Base-by-base conservation (phyloP, 108 stramenopile genomes). In the Schizochytrium sp. region DNA sequence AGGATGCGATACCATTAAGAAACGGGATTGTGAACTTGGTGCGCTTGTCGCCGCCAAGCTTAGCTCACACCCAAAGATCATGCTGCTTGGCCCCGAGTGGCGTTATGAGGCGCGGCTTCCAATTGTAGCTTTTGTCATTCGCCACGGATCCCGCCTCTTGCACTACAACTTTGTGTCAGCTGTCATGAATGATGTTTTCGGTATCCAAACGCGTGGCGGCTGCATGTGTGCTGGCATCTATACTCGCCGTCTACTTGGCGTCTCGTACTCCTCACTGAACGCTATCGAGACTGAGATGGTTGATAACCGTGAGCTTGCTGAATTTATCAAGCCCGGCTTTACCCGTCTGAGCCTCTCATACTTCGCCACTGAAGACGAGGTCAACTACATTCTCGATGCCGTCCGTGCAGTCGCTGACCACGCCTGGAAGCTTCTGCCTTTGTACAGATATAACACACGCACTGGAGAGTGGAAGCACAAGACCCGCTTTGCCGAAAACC, bases 111-210 rank as follows among this genome's bases (percentile, higher is more conserved):
- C 44, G 89, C 94, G 72, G 93, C 95, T 83, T 94, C 98, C 87
- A 92, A 98, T 94, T 60, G 96, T 88, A 92, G 97, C 88, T 64
- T 98, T 89, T 88, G 96, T 90, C 94, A 94, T 93, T 13, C n/a
- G 57, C 4, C 55, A 56, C 56, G 87, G 87, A 4, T 0, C n/a
- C 58, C 38, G 38, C n/a, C 41, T 56, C n/a, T 91, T 99, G 49
- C 99, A 99, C 89, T 98, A 96, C 92, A 97, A 98, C 88, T 98
- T 97, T 88, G 99, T 99, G 58, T 97, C 97, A 61, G 97, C 97
- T 45, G 91, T 99, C 46, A 92, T 99, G 46, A 98, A 98, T 89
- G 99, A 99, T 93, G 91, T 99, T 13, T 99, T 98, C 90, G 99
- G 99, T 3, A 97, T 99, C 64, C 99, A 99, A 94, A 93, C 92